These are phyloP conservation scores for Rossbeevera mucosa DNA, from an alignment of 768 basidiomycete species.

Conservation along the genomic window DNA sequence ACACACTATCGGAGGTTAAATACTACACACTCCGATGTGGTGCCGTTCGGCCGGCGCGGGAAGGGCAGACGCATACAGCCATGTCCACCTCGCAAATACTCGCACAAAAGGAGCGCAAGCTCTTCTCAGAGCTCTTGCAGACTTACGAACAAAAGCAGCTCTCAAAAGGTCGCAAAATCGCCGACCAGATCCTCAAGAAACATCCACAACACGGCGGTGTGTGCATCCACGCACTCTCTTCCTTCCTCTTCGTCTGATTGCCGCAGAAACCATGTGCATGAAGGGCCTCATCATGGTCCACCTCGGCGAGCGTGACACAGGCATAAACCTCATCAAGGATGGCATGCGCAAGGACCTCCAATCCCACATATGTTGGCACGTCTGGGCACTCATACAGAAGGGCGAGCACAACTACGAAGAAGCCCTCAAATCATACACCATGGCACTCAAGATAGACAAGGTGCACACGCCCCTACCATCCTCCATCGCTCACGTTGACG, in stretches of 20 bases:
- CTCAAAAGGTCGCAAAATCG: constrained; percentile 84
- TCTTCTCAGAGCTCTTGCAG: constrained; percentile 83
- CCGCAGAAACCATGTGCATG: constrained; percentile 89
- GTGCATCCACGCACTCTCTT: constrained; percentile 22
- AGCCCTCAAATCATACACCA: constrained; percentile 86
- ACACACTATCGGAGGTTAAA: constrained; percentile 6
- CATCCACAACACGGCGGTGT: constrained; percentile 92
- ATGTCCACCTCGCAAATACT: constrained; percentile 35
- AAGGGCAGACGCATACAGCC: background rate
- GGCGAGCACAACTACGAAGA: constrained; percentile 94
- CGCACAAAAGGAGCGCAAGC: constrained; percentile 74
- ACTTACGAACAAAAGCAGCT: constrained; percentile 87
- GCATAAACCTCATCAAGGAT: constrained; percentile 78
- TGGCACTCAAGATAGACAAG: constrained; percentile 86
- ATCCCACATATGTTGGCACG: constrained; percentile 98
- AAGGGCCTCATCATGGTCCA: constrained; percentile 85
- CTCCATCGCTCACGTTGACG: constrained; percentile 1
- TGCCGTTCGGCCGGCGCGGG: background rate
- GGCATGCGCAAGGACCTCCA: constrained; percentile 76
- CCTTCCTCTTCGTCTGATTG: background rate
- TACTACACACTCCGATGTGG: background rate
- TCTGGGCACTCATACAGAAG: constrained; percentile 92
- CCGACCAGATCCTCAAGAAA: constrained; percentile 93
- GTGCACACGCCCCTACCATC: constrained; percentile 40
- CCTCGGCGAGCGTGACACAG: constrained; percentile 76